These are phyloP conservation scores for Globisporangium spinosum DNA, from an alignment of 352 stramenopile genomes.

Conservation along the genomic window DNA sequence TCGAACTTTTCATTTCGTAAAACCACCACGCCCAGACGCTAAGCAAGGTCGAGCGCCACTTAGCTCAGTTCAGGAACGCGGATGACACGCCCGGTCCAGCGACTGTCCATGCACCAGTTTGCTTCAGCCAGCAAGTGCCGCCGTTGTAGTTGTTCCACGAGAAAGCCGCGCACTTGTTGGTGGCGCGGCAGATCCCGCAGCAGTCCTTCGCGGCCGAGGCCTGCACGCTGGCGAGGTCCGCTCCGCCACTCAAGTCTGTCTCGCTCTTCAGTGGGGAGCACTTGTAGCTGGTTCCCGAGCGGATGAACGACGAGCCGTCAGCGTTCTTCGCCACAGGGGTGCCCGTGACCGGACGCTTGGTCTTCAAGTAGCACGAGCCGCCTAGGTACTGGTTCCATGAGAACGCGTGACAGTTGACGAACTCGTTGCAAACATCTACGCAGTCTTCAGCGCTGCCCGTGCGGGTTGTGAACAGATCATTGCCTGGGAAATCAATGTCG, in stretches of 20 bases:
- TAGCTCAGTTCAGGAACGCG: not conserved
- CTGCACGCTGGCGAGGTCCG: not conserved
- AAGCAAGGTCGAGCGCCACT: not conserved
- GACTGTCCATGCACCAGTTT: not conserved
- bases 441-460: constrained; percentile 14
- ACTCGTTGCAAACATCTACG: constrained; percentile 24
- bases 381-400: constrained; percentile 41
- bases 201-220: not conserved
- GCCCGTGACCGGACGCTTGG: not conserved
- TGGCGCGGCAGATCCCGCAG: constrained; percentile 14
- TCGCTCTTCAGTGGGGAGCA: constrained; percentile 4
- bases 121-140: constrained; percentile 15
- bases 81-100: not conserved
- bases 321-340: not conserved
- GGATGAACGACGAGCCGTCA: constrained; percentile 4
- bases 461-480: constrained; percentile 18
- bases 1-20: too few relatives aligned
- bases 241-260: not conserved
- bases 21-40: too few relatives aligned
- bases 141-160: constrained; percentile 13
- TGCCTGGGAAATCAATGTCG: constrained; percentile 25
- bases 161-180: constrained; percentile 3
- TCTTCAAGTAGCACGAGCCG: constrained; percentile 58
- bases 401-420: constrained; percentile 36
- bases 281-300: constrained; percentile 11